Evolutionary conservation across 2,329 filamentous ascomycete species (phyloP).

Genomic region (Trichoderma breve): DNA sequence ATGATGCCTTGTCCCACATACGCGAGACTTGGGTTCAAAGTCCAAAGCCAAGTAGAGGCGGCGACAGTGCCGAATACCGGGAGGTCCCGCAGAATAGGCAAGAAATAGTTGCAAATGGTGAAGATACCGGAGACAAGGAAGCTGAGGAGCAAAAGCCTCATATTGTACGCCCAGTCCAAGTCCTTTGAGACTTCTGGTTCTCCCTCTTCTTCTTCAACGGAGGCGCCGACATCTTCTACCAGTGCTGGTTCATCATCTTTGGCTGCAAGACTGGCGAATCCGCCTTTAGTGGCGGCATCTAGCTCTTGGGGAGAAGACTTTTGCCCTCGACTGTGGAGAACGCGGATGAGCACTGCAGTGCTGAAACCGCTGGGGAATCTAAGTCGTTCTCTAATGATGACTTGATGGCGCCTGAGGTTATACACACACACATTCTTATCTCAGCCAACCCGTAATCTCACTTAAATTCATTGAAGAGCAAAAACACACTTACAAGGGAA

Average conservation of each 20-base stretch:
- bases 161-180: conserved; percentile 44
- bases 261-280: conserved; percentile 44
- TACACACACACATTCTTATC: background rate
- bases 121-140: conserved; percentile 61
- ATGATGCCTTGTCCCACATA: conserved; percentile 98
- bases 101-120: conserved; percentile 85
- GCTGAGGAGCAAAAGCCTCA: conserved; percentile 54
- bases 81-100: conserved; percentile 80
- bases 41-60: conserved; percentile 86
- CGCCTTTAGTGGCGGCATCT: conserved; percentile 38
- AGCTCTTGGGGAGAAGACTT: conserved; percentile 35
- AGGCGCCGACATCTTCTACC: conserved; percentile 28
- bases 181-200: conserved; percentile 37
- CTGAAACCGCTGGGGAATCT: conserved; percentile 96
- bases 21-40: conserved; percentile 91
- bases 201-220: conserved; percentile 22
- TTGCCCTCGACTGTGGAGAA: conserved; percentile 67
- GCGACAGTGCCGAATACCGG: conserved; percentile 77
- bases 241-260: conserved; percentile 25
- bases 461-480: background rate
- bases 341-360: conserved; percentile 87
- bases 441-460: background rate
- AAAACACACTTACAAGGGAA: conserved; percentile 61
- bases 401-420: conserved; percentile 65
- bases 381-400: conserved; percentile 87